These are phyloP conservation scores for Rhexocercosporidium sp. DNA, from an alignment of 2,329 filamentous ascomycete genomes.

Conservation along the genomic window DNA sequence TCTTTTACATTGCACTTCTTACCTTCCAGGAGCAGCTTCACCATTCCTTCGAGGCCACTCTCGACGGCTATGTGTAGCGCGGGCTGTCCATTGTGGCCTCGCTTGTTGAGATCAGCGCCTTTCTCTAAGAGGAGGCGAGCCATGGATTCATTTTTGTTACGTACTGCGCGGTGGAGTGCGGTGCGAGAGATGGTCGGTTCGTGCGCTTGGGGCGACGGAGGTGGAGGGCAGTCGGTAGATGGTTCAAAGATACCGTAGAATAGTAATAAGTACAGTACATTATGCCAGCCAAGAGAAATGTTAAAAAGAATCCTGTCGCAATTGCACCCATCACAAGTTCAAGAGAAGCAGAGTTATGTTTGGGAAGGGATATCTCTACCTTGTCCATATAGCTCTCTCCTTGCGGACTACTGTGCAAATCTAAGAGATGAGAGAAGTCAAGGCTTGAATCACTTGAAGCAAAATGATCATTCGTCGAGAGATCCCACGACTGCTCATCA, in stretches of 20 bases:
- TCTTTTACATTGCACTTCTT: not conserved
- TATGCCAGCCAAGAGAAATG: not conserved
- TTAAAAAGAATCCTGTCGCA: too few species aligned
- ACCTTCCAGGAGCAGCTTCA: not conserved
- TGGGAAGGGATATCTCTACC: not conserved
- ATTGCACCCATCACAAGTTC: too few species aligned
- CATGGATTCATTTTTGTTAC: constrained; percentile 2
- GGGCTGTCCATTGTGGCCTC: not conserved
- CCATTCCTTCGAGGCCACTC: not conserved
- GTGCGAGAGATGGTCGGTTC: not conserved
- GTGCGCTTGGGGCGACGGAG: not conserved
- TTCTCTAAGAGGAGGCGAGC: constrained; percentile 5
- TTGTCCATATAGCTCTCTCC: not conserved
- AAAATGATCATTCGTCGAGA: not conserved
- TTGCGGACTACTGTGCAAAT: not conserved
- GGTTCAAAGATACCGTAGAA: not conserved
- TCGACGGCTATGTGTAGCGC: constrained; percentile 5
- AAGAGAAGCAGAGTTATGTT: too few species aligned
- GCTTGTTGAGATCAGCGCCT: not conserved
- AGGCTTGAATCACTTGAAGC: not conserved
- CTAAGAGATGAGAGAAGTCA: not conserved
- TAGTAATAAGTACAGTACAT: too few species aligned
- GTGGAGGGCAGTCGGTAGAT: not conserved
- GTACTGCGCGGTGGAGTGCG: not conserved
- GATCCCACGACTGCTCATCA: not conserved